Percentiles rank a stretch among this genome's conserved stretches.
phyloP scores from a whole-genome alignment of 306 rosid genomes.

The Hippophae rhamnoides region DNA sequence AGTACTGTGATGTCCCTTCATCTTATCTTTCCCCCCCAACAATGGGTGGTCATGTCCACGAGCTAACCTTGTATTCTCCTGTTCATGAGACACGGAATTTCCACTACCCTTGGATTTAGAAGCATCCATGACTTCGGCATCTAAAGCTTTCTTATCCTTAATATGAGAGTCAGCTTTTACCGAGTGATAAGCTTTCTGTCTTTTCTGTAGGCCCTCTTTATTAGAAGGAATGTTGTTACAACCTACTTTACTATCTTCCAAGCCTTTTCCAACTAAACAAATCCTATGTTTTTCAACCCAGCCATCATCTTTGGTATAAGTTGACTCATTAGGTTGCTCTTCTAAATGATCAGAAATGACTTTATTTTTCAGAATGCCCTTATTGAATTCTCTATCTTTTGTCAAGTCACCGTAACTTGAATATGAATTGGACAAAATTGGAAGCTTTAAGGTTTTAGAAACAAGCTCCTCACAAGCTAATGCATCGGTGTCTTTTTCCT shows the following conservation, averaged over 20 bases:
- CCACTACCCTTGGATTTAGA: constrained; percentile 38
- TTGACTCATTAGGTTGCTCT: constrained; percentile 26
- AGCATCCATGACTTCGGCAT: constrained; percentile 43
- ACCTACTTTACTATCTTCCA: constrained; percentile 35
- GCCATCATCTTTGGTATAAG: constrained; percentile 21
- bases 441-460: constrained; percentile 67
- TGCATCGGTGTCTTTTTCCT: constrained; percentile 40
- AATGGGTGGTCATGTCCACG: constrained; percentile 37
- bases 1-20: constrained; percentile 45
- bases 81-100: constrained; percentile 35
- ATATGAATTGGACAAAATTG: constrained; percentile 58
- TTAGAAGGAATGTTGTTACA: constrained; percentile 18
- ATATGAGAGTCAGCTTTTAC: constrained; percentile 29
- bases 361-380: constrained; percentile 31
- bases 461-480: constrained; percentile 60
- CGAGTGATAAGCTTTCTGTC: constrained; percentile 38
- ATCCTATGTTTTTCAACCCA: constrained; percentile 27
- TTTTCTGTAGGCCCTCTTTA: constrained; percentile 33
- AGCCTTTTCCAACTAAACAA: constrained; percentile 37
- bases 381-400: constrained; percentile 24
- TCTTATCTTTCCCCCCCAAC: constrained; percentile 50
- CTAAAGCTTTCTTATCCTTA: constrained; percentile 34
- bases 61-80: constrained; percentile 25
- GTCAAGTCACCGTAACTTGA: constrained; percentile 28
- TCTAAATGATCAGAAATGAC: constrained; percentile 27